Base-by-base conservation (phyloP, 805 yeast genomes). In the Yamadazyma laniorum region DNA sequence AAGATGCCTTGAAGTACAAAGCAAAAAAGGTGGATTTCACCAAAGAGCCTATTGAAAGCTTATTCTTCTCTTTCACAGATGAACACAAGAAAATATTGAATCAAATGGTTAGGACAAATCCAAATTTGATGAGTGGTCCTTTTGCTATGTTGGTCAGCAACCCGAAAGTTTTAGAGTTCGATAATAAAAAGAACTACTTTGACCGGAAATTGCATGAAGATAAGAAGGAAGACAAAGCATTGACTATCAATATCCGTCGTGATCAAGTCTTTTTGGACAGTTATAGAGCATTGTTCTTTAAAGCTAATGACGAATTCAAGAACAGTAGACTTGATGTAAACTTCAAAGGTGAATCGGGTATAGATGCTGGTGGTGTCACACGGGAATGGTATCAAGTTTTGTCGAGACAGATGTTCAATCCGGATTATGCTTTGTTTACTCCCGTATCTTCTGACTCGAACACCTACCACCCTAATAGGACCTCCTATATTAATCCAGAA, bases 341-440 rank as follows among this genome's bases (percentile, higher is more conserved):
- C n/a, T 93, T 93, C 66, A 80, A 80, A 45, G 96, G 95, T 1
- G 99, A 93, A 60, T 84, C 84, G 38, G 99, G 98, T 49, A 86
- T 93, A 34, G 99, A 93, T 70, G 99, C 96, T 3, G 99, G 99
- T 49, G 99, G 99, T 28, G 82, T 93, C 12, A 86, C 97, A 0
- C 73, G 99, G 53, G 99, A 93, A 59, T 93, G 99, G 99, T 90
- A 83, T 54, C 97, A 90, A 57, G 95, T 90, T 4, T 63, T 93
- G 32, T 81, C 96, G 0, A 73, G 96, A 45, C 97, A 91, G 58
- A 90, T 93, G 87, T 88, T 93, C 65, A 89, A 91, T 56, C 95
- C 98, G 0, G 95, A 88, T 53, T 89, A 89, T 64, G 97, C 96
- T 0, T 65, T 93, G 45, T 93, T 91, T 57, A 71, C 84, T 1